phyloP scores from a whole-genome alignment of 192 early-diverging fungal genomes.

The Podila epigama region DNA sequence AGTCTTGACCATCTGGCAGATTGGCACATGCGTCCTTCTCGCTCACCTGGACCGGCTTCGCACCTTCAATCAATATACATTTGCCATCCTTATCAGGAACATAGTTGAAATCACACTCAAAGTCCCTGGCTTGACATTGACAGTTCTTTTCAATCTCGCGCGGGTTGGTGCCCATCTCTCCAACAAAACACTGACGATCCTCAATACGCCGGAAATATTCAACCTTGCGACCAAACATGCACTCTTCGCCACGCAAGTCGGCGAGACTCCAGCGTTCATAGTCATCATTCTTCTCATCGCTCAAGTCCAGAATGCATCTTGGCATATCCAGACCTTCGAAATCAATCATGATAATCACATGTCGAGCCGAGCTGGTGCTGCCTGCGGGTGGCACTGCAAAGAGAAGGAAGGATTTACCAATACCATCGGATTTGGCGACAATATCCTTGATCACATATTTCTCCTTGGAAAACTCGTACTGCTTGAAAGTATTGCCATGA shows the following conservation, averaged over 20 bases:
- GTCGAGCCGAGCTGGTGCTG: slow-evolving; percentile 23
- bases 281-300: slow-evolving; percentile 60
- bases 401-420: slow-evolving; percentile 83
- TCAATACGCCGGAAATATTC: slow-evolving; percentile 78
- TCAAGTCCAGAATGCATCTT: slow-evolving; percentile 49
- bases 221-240: slow-evolving; percentile 71
- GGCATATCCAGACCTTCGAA: slow-evolving; percentile 53
- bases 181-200: slow-evolving; percentile 76
- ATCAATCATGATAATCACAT: slow-evolving; percentile 58
- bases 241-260: slow-evolving; percentile 60
- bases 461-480: slow-evolving; percentile 53
- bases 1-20: slow-evolving; percentile 64
- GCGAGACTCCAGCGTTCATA: slow-evolving; percentile 75
- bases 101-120: slow-evolving; percentile 92
- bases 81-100: slow-evolving; percentile 65
- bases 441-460: slow-evolving; percentile 71
- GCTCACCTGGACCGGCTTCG: slow-evolving; percentile 53
- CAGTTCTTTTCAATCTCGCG: slow-evolving; percentile 68
- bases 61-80: slow-evolving; percentile 71
- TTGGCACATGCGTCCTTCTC: slow-evolving; percentile 49
- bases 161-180: slow-evolving; percentile 68
- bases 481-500: slow-evolving; percentile 76
- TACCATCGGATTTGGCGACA: slow-evolving; percentile 73
- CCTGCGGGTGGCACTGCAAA: slow-evolving; percentile 63
- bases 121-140: slow-evolving; percentile 79